Base-by-base conservation (phyloP, 139 green algal species). In the Chlorella sp. region DNA sequence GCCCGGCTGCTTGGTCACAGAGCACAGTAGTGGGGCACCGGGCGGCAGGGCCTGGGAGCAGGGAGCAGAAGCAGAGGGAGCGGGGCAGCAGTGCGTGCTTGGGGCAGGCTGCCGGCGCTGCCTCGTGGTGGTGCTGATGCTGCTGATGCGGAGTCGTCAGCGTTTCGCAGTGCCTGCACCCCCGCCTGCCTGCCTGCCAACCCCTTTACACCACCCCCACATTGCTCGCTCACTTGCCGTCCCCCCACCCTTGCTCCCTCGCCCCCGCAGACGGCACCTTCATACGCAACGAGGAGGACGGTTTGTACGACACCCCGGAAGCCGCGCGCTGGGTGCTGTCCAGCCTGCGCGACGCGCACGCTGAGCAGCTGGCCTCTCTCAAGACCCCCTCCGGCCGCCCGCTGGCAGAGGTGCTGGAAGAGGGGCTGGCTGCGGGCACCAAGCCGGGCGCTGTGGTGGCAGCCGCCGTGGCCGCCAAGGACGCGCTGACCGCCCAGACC, bases 281-380 rank as follows among this genome's bases (percentile, higher is more conserved):
- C 7, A 28, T 1, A 9, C 64, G 64, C 73, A 48, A 57, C 1
- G 86, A 60, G 4, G 85, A 92, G 53, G 88, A 90, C 60, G 91
- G 85, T 9, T 24, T 91, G 15, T 97, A 91, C 85, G 95, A 97
- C 91, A 97, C 94, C 0, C 94, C 96, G 9, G 92, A 94, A 15
- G 94, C 93, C 28, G 95, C 95, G 2, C 90, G 93, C 82, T 91
- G 92, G 76, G 85, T 97, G 15, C 88, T 97, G 1, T 48, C 84
- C 40, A 66, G 34, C 28, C 84, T 80, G 83, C 84, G 34, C 16
- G 84, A 93, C 64, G 64, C 60, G 37, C 95, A 97, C 87, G 80
- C 69, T 2, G 60, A 87, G 22, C 48, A 87, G 84, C 92, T 97
- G 61, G 36, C 79, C 5, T 21, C 48, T 0, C 57, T 78, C 30